Percentiles rank a stretch among this genome's conserved stretches.
phyloP scores from a whole-genome alignment of 139 green algal species.

The Coccomyxa sp. region DNA sequence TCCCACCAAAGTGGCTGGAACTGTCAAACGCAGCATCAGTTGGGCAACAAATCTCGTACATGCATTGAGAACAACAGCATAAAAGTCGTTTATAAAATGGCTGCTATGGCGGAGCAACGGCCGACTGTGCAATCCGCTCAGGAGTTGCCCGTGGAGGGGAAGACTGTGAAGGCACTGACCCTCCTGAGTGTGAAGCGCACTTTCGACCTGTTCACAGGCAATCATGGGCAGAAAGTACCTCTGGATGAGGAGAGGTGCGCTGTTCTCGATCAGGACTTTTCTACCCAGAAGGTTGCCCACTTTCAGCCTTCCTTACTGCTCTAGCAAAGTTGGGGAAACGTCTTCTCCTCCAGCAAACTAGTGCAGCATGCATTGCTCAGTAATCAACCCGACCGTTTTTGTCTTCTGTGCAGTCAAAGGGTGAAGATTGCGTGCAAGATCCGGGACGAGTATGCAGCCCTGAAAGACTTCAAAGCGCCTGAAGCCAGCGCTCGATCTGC shows the following conservation, averaged over 20 bases:
- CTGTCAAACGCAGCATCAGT: too few species aligned
- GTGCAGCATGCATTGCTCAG: too few species aligned
- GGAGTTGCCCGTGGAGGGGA: constrained; percentile 66
- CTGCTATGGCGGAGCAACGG: too few species aligned
- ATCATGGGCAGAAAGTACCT: constrained; percentile 45
- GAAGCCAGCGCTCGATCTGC: neutral
- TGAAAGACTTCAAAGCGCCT: constrained; percentile 37
- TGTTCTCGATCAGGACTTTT: neutral
- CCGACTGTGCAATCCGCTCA: neutral
- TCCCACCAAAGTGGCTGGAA: too few species aligned
- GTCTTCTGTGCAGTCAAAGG: constrained; percentile 46
- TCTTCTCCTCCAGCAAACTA: too few species aligned
- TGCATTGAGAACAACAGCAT: too few species aligned
- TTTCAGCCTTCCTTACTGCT: neutral
- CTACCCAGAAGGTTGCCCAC: neutral
- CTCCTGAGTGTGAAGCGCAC: constrained; percentile 78
- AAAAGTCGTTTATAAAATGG: too few species aligned
- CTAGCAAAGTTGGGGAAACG: too few species aligned
- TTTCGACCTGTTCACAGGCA: constrained; percentile 77
- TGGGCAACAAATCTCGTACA: too few species aligned
- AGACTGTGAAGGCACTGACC: constrained; percentile 73
- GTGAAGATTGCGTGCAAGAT: constrained; percentile 71
- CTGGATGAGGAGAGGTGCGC: constrained; percentile 59
- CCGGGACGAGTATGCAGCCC: constrained; percentile 42
- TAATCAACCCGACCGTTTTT: neutral